phyloP scores from a whole-genome alignment of 306 rosid species.

The Cucurbita pepo region DNA sequence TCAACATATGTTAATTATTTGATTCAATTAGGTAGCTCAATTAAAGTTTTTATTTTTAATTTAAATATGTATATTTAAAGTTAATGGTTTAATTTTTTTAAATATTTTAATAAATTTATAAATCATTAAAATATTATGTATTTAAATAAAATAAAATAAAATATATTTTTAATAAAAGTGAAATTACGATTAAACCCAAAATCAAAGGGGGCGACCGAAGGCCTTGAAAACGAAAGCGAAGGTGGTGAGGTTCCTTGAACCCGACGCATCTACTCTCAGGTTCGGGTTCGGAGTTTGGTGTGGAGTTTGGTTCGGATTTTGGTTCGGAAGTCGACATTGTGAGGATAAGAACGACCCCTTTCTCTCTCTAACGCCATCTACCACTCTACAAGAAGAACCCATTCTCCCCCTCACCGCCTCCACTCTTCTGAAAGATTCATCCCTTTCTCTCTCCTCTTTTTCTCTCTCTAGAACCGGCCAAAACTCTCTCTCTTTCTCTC shows the following conservation, averaged over 20 bases:
- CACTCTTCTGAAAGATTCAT: constrained; percentile 12
- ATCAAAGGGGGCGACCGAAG: constrained; percentile 7
- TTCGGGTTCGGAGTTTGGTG: constrained; percentile 14
- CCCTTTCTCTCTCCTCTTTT: neutral
- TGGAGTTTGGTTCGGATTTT: neutral
- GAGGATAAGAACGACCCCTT: constrained; percentile 74
- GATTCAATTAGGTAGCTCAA: neutral
- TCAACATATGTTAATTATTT: neutral
- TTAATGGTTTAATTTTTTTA: neutral
- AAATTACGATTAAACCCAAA: constrained; percentile 11
- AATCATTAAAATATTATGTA: neutral
- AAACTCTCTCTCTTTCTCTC: neutral
- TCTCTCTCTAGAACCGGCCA: neutral
- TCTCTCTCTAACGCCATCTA: constrained; percentile 33
- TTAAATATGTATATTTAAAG: neutral
- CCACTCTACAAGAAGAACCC: constrained; percentile 74
- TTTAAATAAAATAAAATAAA: neutral
- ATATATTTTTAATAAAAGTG: neutral
- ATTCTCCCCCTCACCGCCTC: constrained; percentile 38
- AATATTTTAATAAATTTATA: too few species aligned
- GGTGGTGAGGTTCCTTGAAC: constrained; percentile 47
- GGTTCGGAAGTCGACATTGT: constrained; percentile 43
- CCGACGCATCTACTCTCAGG: constrained; percentile 29
- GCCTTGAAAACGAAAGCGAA: constrained; percentile 52
- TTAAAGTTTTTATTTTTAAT: neutral